phyloP scores from a whole-genome alignment of 2,329 filamentous ascomycete species.

The Ceratocystis variospora region DNA sequence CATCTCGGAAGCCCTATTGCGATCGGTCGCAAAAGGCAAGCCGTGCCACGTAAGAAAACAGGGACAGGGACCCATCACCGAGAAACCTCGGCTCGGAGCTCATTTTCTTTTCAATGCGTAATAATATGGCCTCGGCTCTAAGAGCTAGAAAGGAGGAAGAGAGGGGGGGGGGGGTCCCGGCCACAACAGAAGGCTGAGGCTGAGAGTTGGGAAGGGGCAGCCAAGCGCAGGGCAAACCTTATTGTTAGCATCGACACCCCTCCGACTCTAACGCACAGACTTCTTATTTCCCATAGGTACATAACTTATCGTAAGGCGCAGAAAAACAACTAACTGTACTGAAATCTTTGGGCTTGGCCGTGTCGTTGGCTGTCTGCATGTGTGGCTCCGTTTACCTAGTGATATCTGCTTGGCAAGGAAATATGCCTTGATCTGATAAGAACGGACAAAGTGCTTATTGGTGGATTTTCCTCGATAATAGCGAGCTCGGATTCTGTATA shows the following conservation, averaged over 20 bases:
- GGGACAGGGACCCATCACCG: background rate
- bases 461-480: no score
- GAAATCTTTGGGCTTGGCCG: no score
- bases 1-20: background rate
- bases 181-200: background rate
- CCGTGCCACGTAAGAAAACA: background rate
- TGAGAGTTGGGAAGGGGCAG: background rate
- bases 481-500: no score
- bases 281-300: background rate
- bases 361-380: no score
- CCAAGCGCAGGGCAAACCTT: background rate
- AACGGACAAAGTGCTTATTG: no score
- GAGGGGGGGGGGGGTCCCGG: background rate
- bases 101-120: background rate
- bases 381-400: no score
- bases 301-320: background rate
- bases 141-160: background rate
- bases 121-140: background rate
- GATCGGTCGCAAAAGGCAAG: background rate
- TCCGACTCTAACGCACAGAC: background rate
- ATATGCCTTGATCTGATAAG: no score
- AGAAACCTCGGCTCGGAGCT: background rate
- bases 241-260: background rate
- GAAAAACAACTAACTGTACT: background rate
- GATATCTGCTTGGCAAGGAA: no score